Conservation (phyloP, 257 asterid genomes). For the Jaltomata sinuosa region DNA sequence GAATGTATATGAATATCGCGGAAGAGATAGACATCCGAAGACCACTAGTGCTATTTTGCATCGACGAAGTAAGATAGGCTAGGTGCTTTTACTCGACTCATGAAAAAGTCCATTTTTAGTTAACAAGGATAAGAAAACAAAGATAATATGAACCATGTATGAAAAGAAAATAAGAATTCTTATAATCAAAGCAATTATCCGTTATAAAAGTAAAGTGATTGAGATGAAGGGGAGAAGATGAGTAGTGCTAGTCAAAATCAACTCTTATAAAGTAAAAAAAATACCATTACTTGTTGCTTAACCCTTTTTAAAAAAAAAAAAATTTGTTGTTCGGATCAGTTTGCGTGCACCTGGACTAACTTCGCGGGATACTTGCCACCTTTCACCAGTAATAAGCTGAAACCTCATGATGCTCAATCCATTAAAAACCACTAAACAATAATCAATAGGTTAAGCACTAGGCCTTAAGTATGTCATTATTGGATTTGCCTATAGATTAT, state of each 20-base stretch:
- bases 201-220: not conserved
- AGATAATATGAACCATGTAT: not conserved
- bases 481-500: not conserved
- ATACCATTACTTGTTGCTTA: not conserved
- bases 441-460: not conserved
- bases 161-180: not conserved
- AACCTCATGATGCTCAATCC: too few species aligned
- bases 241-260: not conserved
- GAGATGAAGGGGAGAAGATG: not conserved
- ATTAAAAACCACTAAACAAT: not conserved
- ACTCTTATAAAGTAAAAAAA: too few species aligned
- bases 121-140: not conserved
- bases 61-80: not conserved
- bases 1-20: not conserved
- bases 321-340: too few species aligned
- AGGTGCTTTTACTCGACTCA: not conserved
- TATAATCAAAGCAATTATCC: not conserved
- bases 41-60: not conserved
- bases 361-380: too few species aligned
- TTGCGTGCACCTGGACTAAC: too few species aligned
- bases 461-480: not conserved
- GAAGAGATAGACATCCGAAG: not conserved
- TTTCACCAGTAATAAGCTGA: too few species aligned
- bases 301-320: too few species aligned
- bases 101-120: not conserved